Evolutionary conservation across 352 stramenopile species (phyloP), one percentile per base, ranked within the genome.

Genomic region (Pythium grandisporangium): DNA sequence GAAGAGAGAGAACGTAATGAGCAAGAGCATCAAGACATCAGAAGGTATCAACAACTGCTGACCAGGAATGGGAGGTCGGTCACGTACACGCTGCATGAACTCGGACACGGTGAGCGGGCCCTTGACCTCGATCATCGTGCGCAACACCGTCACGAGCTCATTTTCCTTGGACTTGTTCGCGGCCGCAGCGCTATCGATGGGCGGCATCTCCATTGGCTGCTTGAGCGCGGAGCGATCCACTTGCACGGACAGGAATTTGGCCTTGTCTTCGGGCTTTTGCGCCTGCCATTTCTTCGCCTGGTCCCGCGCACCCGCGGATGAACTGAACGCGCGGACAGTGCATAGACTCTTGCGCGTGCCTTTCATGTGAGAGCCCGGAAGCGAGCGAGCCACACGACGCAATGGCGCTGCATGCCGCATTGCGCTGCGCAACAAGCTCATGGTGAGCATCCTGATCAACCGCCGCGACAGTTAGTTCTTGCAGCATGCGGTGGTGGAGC

Each of bases 91-190:
- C 26, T 79, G 67, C 91, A 98, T 97, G 61, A 95, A 98, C 58
- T 98, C 94, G 32, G 88, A 71, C n/a, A 96, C 78, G 0, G 87
- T 96, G 33, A 98, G 86, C 26, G 93, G 90, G 2, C 85, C 79
- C 17, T 92, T 84, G 12, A 97, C 84, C 48, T 93, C 79, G 57
- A 98, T 97, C 58, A 95, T 92, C 29, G 77, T 79, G 37, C 86
- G 74, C 22, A 98, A 63, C 24, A 88, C 32, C 23, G 84, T 71
- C 30, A 85, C 73, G 13, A 93, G 58, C 16, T 68, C 46, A n/a
- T 80, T 93, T 42, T 86, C 73, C 32, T 70, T 65, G 10, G 57
- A 63, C 55, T 89, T 88, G 37, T 51, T 53, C 21, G 46, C 36
- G 8, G 51, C 46, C 16, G 53, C 42, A 17, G 66, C 51, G 7